A percentile compares a stretch with the other conserved stretches of the same genome.
These are phyloP conservation scores for Eutypa lata DNA, from an alignment of 2,329 filamentous ascomycete species.

Conservation along the genomic window DNA sequence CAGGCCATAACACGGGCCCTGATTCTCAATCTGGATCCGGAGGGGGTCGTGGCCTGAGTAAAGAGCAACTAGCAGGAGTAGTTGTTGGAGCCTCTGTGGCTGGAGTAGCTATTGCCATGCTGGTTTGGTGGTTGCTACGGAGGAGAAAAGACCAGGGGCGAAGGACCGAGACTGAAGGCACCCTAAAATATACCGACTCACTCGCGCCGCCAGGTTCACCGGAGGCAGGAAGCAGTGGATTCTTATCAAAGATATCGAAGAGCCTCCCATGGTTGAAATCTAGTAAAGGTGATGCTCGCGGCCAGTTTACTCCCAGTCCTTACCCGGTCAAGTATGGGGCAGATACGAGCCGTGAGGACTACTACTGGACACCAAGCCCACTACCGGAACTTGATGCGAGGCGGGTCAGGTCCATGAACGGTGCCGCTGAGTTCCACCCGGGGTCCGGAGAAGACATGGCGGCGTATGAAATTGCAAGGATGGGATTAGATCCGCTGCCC, in stretches of 20 bases:
- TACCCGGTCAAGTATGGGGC: constrained; percentile 39
- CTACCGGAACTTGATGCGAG: constrained; percentile 46
- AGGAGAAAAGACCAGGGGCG: constrained; percentile 24
- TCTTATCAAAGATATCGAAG: constrained; percentile 41
- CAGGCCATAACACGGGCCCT: constrained; percentile 46
- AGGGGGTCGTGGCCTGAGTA: constrained; percentile 30
- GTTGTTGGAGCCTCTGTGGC: constrained; percentile 38
- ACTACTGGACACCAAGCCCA: constrained; percentile 50
- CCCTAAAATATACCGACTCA: constrained; percentile 35
- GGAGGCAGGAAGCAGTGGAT: constrained; percentile 33
- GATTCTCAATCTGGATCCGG: constrained; percentile 24
- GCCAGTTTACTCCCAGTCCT: constrained; percentile 23
- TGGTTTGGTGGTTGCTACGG: constrained; percentile 31
- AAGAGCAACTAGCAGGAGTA: constrained; percentile 43
- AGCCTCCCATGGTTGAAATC: constrained; percentile 31
- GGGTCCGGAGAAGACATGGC: constrained; percentile 38
- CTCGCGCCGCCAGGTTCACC: constrained; percentile 32
- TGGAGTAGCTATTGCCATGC: constrained; percentile 27
- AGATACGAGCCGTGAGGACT: constrained; percentile 46
- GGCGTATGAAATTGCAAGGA: constrained; percentile 45
- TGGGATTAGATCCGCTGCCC: not conserved
- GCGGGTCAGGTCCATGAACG: constrained; percentile 34
- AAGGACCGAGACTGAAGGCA: constrained; percentile 21
- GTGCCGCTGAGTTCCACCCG: constrained; percentile 39
- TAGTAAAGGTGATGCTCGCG: constrained; percentile 12